Base-by-base conservation (phyloP, 1,284 basidiomycete genomes). In the Irpex sp. region DNA sequence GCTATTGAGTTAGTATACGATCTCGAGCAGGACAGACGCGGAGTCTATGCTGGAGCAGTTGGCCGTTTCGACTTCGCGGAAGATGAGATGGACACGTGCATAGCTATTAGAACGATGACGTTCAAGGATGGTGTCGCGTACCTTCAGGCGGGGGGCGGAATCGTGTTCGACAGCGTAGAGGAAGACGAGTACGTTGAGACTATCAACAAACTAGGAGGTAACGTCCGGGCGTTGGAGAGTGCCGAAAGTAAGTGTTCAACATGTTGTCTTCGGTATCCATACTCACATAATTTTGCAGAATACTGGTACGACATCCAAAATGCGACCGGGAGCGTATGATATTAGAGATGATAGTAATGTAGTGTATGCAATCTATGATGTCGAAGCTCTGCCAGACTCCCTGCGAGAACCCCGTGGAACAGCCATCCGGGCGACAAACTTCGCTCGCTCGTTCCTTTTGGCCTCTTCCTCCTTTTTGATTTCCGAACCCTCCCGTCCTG, bases 171-270 rank as follows among this genome's bases (percentile, higher is more conserved):
- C 76, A 97, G 94, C 70, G 89, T 95, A 8, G 97, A 99, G 76
- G 93, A 98, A 73, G 97, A 98, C 51, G 97, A 99, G 75, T 98
- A 96, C 71, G 76, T 91, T 3, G 97, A 99, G 77, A 99, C 96
- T 26, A 81, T 99, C 72, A 98, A 98, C 82, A 99, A 99, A 77
- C 81, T 98, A 15, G 86, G 87, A 64, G 91, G 91, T 11, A 98
- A 98, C 75, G 83, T 95, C 43, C 82, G 88, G 64, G 94, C 96
- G 35, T 81, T 99, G 58, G 89, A 93, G 67, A 83, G 83, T 59
- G 96, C 96, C n/a, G 97, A 99, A 80, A 81, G 94, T 94, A 72
- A 79, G 91, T 84, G 39, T 13, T 61, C 19, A 35, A 49, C 26
- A 4, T 19, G 0, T 31, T 15, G 17, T 55, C 37, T n/a, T 17